Base-by-base conservation (phyloP, 2,329 filamentous ascomycete genomes). In the Chaetomium strumarium region DNA sequence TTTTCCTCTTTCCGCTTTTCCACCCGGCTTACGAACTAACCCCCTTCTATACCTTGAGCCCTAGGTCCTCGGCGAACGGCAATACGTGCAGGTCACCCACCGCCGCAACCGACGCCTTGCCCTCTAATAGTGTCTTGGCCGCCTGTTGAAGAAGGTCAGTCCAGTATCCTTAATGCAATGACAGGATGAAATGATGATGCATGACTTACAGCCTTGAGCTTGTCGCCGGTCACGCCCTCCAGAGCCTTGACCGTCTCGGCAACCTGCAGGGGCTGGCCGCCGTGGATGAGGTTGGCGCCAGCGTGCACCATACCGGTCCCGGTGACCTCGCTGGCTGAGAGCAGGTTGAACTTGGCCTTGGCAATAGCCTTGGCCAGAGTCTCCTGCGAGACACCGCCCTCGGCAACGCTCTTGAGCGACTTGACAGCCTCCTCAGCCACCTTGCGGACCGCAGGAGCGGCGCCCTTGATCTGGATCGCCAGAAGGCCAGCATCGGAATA, bases 401-500 rank as follows among this genome's bases (percentile, higher is more conserved):
- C 80, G 13, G 89, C 84, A 61, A 96, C 79, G 71, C 81, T 82
- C 81, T 95, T 89, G 63, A 99, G 76, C 41, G 84, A 81, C 69
- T 91, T 88, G 63, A 91, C 87, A 37, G 88, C 82, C 66, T 85
- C 85, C 70, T 84, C 78, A 51, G 90, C 86, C 53, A 85, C 88
- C 66, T 81, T 79, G 60, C 83, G 81, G 60, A 99, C 83, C 59
- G 86, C 83, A 48, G 76, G 68, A 42, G 90, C 88, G 46, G 83
- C 75, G 53, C 93, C 95, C 52, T 78, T 82, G 63, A 99, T 79
- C 68, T 89, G 84, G 63, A 96, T 83, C 65, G 88, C 82, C 61
- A 99, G 77, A 44, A 99, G 86, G 65, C 93, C 92, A 60, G 93
- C 89, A 67, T 99, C 93, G 14, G 92, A 96, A 82, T 96, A 99